phyloP scores from a whole-genome alignment of 73 alveolate genomes.

The Paramecium biaurelia region DNA sequence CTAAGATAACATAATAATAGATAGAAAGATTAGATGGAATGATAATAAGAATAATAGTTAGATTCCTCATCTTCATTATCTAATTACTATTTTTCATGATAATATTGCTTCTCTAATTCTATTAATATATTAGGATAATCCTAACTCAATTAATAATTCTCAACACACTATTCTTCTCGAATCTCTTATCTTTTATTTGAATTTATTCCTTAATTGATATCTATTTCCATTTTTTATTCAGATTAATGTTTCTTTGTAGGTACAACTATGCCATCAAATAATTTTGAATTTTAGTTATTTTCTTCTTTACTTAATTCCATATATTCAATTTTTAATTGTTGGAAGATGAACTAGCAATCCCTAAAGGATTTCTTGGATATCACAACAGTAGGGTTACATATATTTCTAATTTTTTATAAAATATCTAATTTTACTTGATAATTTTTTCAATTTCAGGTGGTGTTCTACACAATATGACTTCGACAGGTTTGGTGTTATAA shows the following conservation, averaged over 20 bases:
- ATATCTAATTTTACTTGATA: not conserved
- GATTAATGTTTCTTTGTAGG: not conserved
- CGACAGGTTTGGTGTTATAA: slow-evolving; percentile 49
- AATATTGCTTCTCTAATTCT: not conserved
- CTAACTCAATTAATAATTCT: not conserved
- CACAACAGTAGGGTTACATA: slow-evolving; percentile 43
- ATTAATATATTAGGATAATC: not conserved
- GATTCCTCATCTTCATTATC: not conserved
- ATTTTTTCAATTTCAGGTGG: not conserved
- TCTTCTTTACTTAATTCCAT: not conserved
- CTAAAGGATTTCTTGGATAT: not conserved
- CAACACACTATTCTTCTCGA: not conserved
- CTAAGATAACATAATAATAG: slow-evolving; percentile 24
- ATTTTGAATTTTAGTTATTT: not conserved
- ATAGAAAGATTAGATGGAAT: not conserved
- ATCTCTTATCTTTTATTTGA: not conserved
- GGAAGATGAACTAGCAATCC: slow-evolving; percentile 24
- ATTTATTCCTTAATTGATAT: not conserved
- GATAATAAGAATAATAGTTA: not conserved
- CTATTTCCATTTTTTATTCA: not conserved
- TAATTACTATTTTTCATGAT: not conserved
- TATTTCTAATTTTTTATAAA: not conserved
- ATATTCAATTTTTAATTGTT: slow-evolving; percentile 39
- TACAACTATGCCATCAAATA: not conserved
- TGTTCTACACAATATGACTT: not conserved